Evolutionary conservation across 306 rosid genomes (phyloP), one percentile per base, ranked within the genome.

Genomic region (Trifolium subterraneum): DNA sequence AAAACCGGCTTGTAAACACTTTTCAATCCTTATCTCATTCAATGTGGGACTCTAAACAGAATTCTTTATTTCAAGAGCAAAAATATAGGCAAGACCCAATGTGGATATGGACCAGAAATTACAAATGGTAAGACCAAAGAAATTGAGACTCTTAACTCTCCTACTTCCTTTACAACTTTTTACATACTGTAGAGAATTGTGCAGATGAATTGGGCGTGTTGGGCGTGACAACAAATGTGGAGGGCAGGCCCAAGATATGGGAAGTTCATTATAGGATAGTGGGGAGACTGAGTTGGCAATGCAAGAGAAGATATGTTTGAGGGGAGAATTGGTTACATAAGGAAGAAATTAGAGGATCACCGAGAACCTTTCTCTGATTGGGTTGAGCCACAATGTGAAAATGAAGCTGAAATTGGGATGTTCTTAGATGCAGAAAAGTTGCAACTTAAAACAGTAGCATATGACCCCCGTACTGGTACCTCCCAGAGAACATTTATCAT

Each of bases 331-430:
- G 7, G 56, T 50, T n/a, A 50, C 22, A 50, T 50, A 6, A 50
- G 47, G 22, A 7, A 16, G 56, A 50, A 50, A n/a, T 7, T n/a
- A 16, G 56, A 50, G 22, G 10, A 50, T 50, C 10, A 50, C 19
- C 11, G 23, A 16, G 56, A 50, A 50, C 56, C 4, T 50, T 50
- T 50, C 16, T 35, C 39, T 7, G 39, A 86, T 82, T 93, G 91
- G 93, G 95, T 89, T 65, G 96, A 90, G 48, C 74, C 96, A 6
- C 83, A 78, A 7, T 88, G 96, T 77, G 98, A 92, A 81, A 81
- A 82, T 22, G 98, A 90, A 79, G 50, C 50, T 44, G 15, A 4
- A 44, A 13, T 41, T 66, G 92, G 88, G 64, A 59, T 71, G 62
- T 77, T 74, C 33, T 15, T 76, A 10, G 85, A 74, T 2, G 36